phyloP scores from a whole-genome alignment of 2,329 filamentous ascomycete genomes.

The Teratosphaeria epicoccoides region DNA sequence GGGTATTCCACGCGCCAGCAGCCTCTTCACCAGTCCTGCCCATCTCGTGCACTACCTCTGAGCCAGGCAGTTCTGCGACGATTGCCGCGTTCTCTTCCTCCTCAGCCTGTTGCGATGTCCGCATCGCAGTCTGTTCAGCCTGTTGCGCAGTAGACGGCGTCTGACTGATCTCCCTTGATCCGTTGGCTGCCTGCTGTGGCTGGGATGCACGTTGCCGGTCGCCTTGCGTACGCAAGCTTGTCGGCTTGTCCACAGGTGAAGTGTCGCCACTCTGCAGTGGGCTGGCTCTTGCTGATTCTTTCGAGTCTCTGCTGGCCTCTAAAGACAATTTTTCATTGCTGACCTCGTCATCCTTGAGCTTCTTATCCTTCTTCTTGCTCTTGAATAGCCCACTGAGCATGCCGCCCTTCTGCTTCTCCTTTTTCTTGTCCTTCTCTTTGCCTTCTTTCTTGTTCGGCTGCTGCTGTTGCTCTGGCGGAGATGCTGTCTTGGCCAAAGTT shows the following conservation, averaged over 20 bases:
- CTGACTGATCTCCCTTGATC: neutral
- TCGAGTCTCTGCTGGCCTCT: conserved; percentile 18
- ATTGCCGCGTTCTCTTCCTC: conserved; percentile 12
- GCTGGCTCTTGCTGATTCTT: conserved; percentile 14
- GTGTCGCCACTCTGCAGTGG: conserved; percentile 13
- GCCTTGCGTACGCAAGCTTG: neutral
- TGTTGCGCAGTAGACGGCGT: neutral
- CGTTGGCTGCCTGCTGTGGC: neutral
- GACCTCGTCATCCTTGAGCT: conserved; percentile 36
- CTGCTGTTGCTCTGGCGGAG: conserved; percentile 47
- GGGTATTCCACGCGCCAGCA: neutral
- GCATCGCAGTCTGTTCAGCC: neutral
- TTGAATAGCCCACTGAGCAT: conserved; percentile 64
- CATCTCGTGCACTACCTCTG: conserved; percentile 28
- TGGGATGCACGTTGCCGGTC: neutral
- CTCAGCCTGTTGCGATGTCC: neutral
- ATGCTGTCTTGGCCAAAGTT: conserved; percentile 58
- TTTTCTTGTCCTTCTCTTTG: conserved; percentile 71
- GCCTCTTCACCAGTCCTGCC: conserved; percentile 32
- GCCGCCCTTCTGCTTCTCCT: conserved; percentile 58
- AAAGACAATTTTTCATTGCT: conserved; percentile 24
- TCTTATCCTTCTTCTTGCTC: conserved; percentile 55
- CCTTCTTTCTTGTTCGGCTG: conserved; percentile 64
- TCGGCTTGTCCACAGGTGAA: conserved; percentile 15
- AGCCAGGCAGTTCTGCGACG: conserved; percentile 29